phyloP scores from a whole-genome alignment of 1,139 yeast genomes.

The Magnusiomyces suaveolens region DNA sequence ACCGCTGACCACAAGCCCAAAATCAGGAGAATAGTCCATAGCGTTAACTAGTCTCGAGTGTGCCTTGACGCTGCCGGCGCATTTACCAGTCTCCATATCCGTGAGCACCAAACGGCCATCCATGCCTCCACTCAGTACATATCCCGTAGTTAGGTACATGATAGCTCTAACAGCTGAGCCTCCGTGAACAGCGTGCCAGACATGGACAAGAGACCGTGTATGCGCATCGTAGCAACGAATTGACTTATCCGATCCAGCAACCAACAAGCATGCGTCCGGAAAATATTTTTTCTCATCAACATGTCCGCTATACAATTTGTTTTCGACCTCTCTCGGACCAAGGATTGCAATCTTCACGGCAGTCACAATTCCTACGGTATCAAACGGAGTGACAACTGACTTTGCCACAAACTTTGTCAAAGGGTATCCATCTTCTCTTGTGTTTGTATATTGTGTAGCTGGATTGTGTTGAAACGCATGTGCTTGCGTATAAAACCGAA shows the following conservation, averaged over 20 bases:
- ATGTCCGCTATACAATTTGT: background rate
- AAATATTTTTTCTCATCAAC: background rate
- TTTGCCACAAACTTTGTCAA: background rate
- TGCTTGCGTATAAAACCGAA: background rate
- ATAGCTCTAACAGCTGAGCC: conserved; percentile 10
- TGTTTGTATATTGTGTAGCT: background rate
- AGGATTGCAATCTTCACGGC: conserved; percentile 1
- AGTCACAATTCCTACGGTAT: conserved; percentile 9
- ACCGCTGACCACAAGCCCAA: conserved; percentile 5
- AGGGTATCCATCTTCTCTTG: conserved; percentile 2
- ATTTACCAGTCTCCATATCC: conserved; percentile 6
- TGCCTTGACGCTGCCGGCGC: conserved; percentile 5
- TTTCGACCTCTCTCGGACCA: background rate
- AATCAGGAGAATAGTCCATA: conserved; percentile 2
- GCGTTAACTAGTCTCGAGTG: conserved; percentile 9
- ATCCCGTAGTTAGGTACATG: conserved; percentile 2
- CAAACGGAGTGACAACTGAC: conserved; percentile 4
- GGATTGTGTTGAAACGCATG: background rate
- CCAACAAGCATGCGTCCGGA: conserved; percentile 4
- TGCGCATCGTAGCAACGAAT: conserved; percentile 8
- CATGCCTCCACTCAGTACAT: conserved; percentile 12
- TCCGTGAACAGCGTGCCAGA: conserved; percentile 9
- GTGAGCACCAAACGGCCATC: conserved; percentile 11
- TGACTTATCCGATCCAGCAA: conserved; percentile 8
- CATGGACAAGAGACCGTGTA: background rate